Percentiles rank a stretch among this genome's conserved stretches.
Evolutionary conservation across 352 stramenopile species (phyloP).

Genomic region (Salisapilia sapeloensis): DNA sequence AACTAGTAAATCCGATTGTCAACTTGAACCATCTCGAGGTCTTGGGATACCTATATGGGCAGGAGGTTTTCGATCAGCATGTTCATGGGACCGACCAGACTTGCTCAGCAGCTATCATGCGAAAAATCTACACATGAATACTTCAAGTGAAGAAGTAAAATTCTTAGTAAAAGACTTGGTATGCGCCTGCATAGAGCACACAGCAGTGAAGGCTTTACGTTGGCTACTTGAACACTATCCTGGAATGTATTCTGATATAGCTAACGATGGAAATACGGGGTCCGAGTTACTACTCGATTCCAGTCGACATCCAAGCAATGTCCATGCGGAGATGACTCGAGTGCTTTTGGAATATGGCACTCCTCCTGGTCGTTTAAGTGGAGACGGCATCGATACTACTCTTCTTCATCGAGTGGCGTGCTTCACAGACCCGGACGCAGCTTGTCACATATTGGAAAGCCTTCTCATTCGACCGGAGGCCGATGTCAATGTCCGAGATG

Average conservation of each 20-base stretch:
- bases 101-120: too few relatives aligned
- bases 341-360: constrained; percentile 13
- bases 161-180: too few relatives aligned
- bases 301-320: constrained; percentile 10
- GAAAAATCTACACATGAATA: too few relatives aligned
- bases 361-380: constrained; percentile 18
- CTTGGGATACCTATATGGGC: too few relatives aligned
- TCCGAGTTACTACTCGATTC: too few relatives aligned
- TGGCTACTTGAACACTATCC: constrained; percentile 14
- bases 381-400: constrained; percentile 22
- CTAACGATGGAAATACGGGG: too few relatives aligned
- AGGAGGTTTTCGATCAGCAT: too few relatives aligned
- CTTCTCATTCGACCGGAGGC: constrained; percentile 9
- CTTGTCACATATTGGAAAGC: constrained; percentile 7
- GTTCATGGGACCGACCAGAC: too few relatives aligned
- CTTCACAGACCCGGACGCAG: constrained; percentile 10
- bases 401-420: constrained; percentile 32
- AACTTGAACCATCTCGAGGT: too few relatives aligned
- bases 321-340: constrained; percentile 20
- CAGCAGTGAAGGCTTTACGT: constrained; percentile 14
- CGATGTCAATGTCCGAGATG: constrained; percentile 32
- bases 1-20: too few relatives aligned
- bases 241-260: constrained; percentile 2
- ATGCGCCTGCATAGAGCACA: constrained; percentile 10
- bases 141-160: too few relatives aligned